These are phyloP conservation scores for Chaetomium olivaceum DNA, from an alignment of 2,329 filamentous ascomycete genomes.

Conservation along the genomic window DNA sequence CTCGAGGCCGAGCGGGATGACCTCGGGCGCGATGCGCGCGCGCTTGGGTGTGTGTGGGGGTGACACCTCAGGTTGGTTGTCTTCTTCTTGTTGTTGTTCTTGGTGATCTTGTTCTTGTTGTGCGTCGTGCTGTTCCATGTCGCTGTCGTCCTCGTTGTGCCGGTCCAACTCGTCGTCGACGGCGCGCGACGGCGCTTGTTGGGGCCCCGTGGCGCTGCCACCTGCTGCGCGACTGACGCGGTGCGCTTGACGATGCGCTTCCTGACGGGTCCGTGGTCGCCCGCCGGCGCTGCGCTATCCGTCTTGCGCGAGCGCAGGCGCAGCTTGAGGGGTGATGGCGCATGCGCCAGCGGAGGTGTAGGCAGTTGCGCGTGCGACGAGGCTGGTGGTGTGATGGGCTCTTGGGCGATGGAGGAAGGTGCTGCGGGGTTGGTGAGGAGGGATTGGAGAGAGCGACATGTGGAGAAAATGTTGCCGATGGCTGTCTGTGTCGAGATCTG, in stretches of 20 bases:
- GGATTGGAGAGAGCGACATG: conserved; percentile 62
- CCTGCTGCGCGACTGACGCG: conserved; percentile 31
- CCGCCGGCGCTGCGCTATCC: conserved; percentile 27
- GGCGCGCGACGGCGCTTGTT: conserved; percentile 56
- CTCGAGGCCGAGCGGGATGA: conserved; percentile 60
- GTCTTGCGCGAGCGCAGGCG: conserved; percentile 53
- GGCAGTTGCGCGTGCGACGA: conserved; percentile 47
- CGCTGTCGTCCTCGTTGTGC: conserved; percentile 37
- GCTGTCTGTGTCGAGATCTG: conserved; percentile 48
- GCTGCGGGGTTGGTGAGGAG: conserved; percentile 51
- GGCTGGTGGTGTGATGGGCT: conserved; percentile 46
- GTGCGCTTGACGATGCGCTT: conserved; percentile 56
- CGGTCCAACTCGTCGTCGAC: conserved; percentile 50
- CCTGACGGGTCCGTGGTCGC: conserved; percentile 40
- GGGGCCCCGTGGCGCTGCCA: conserved; percentile 39
- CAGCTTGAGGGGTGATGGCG: conserved; percentile 51
- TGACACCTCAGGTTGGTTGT: conserved; percentile 1
- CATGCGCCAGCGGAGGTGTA: conserved; percentile 57
- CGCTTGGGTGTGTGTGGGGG: conserved; percentile 59
- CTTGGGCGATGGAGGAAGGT: conserved; percentile 33
- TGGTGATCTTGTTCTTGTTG: conserved; percentile 28
- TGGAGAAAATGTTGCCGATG: conserved; percentile 57
- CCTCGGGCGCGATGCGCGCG: conserved; percentile 59
- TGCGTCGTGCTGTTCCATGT: conserved; percentile 28
- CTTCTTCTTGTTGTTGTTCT: conserved; percentile 25